Evolutionary conservation across 805 yeast species (phyloP).

Genomic region (Wickerhamomyces subpelliculosus): DNA sequence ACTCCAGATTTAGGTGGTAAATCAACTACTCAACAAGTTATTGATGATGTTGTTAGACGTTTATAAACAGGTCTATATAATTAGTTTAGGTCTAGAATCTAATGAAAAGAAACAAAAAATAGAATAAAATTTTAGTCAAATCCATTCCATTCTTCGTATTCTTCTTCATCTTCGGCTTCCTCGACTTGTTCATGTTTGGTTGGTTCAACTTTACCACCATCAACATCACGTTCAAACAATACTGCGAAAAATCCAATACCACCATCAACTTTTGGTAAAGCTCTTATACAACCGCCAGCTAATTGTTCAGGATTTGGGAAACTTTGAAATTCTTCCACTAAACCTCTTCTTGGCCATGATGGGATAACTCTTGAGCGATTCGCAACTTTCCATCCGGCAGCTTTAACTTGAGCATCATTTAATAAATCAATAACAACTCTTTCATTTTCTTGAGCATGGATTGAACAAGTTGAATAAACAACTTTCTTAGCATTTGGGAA

Average conservation of each 20-base stretch:
- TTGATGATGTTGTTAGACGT: slow-evolving; percentile 62
- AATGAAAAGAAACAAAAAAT: not conserved
- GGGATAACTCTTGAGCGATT: slow-evolving; percentile 62
- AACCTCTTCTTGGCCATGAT: slow-evolving; percentile 82
- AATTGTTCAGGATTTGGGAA: slow-evolving; percentile 42
- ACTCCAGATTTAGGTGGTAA: slow-evolving; percentile 97
- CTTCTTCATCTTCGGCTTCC: not conserved
- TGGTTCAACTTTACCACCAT: slow-evolving; percentile 2
- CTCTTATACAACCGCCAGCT: slow-evolving; percentile 85
- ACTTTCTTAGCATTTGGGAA: slow-evolving; percentile 74
- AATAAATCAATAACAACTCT: slow-evolving; percentile 78
- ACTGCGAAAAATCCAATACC: slow-evolving; percentile 99
- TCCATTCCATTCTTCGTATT: slow-evolving; percentile 30
- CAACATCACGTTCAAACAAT: slow-evolving; percentile 55
- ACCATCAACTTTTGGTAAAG: slow-evolving; percentile 83
- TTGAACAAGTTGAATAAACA: slow-evolving; percentile 93
- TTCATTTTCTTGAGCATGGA: slow-evolving; percentile 92
- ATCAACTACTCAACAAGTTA: slow-evolving; percentile 79
- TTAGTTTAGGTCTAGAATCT: not conserved
- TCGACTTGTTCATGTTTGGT: not conserved
- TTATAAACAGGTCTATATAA: slow-evolving; percentile 8
- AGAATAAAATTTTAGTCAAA: slow-evolving; percentile 17
- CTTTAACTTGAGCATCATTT: slow-evolving; percentile 54
- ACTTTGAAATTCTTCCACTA: slow-evolving; percentile 55
- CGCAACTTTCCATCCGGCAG: slow-evolving; percentile 70